These are phyloP conservation scores for Leonotis leonurus DNA, from an alignment of 257 asterid genomes.

Conservation along the genomic window DNA sequence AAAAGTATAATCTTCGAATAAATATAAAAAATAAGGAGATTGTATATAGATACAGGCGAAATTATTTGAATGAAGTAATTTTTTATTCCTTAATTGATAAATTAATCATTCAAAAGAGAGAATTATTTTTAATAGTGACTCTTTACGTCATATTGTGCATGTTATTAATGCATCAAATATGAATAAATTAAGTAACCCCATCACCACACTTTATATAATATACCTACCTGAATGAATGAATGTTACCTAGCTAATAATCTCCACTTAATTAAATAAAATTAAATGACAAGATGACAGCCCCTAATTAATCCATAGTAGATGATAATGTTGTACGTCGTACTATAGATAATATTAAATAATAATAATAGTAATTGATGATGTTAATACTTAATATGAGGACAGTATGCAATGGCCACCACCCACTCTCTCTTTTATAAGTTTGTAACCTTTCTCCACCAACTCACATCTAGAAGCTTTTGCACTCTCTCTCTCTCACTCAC, in stretches of 20 bases:
- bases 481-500: slow-evolving; percentile 9
- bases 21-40: too few species aligned
- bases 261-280: not conserved
- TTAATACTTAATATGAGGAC: too few species aligned
- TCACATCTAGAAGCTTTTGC: slow-evolving; percentile 75
- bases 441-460: slow-evolving; percentile 94
- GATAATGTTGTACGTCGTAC: slow-evolving; percentile 8
- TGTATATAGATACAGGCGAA: too few species aligned
- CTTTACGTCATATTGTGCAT: slow-evolving; percentile 14
- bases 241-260: too few species aligned
- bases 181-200: slow-evolving; percentile 30
- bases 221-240: too few species aligned
- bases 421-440: too few species aligned
- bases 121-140: too few species aligned
- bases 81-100: slow-evolving; percentile 35
- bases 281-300: slow-evolving; percentile 5
- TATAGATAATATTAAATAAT: too few species aligned
- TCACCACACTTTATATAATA: slow-evolving; percentile 20
- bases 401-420: slow-evolving; percentile 43
- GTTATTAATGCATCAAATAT: slow-evolving; percentile 34
- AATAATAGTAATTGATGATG: slow-evolving; percentile 30
- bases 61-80: too few species aligned
- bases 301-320: not conserved
- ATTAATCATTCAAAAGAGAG: too few species aligned
- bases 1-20: too few species aligned